Conservation (phyloP, 345 rosid species). For the Gossypium ekmanianum region DNA sequence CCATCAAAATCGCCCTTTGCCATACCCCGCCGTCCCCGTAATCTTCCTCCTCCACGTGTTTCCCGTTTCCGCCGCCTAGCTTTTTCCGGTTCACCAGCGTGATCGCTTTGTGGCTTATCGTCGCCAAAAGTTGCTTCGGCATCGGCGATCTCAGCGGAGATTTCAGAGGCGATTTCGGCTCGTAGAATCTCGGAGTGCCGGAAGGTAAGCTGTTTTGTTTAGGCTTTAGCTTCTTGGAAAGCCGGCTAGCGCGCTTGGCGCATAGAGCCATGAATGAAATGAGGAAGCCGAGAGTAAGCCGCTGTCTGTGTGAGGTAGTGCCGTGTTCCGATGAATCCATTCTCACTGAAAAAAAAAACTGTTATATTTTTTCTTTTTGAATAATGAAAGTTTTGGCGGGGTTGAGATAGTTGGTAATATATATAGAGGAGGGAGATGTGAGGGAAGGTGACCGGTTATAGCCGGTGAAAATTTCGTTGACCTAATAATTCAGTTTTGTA, state of each 20-base stretch:
- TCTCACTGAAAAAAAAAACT: not conserved
- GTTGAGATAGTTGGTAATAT: not conserved
- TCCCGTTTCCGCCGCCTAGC: slow-evolving; percentile 4
- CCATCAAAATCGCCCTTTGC: slow-evolving; percentile 89
- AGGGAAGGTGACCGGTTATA: slow-evolving; percentile 1
- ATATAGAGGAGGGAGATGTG: not conserved
- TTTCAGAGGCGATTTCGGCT: slow-evolving; percentile 8
- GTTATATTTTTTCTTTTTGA: not conserved
- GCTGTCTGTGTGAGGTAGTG: slow-evolving; percentile 38
- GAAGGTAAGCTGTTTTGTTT: not conserved
- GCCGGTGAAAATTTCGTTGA: slow-evolving; percentile 8
- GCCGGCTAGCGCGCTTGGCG: slow-evolving; percentile 49
- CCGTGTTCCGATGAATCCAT: slow-evolving; percentile 32
- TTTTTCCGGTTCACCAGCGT: slow-evolving; percentile 38
- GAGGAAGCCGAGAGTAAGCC: slow-evolving; percentile 32
- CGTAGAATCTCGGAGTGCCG: not conserved
- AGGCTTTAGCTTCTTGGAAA: slow-evolving; percentile 43
- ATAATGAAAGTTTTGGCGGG: not conserved
- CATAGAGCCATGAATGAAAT: slow-evolving; percentile 48
- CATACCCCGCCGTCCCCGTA: slow-evolving; percentile 83
- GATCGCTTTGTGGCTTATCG: slow-evolving; percentile 56
- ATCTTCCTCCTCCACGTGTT: slow-evolving; percentile 30
- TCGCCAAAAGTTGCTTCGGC: slow-evolving; percentile 47
- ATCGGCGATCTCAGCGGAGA: slow-evolving; percentile 34
- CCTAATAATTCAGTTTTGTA: not conserved